Evolutionary conservation across 1,284 basidiomycete species (phyloP).

Genomic region (Leccinum angustisporum): DNA sequence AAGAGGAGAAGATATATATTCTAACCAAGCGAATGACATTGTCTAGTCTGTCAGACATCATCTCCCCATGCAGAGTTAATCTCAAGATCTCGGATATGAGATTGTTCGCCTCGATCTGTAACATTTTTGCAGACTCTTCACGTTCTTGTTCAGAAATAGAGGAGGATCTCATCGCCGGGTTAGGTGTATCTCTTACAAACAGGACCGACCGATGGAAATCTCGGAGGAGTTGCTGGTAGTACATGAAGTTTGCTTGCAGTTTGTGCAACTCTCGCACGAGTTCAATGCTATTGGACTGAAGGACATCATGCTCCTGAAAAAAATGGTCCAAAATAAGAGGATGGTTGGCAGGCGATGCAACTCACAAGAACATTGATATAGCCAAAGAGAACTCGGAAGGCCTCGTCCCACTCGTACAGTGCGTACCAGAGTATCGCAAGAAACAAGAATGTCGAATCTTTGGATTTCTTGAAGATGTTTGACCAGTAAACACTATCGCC

Average conservation of each 20-base stretch:
- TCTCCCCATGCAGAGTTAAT: constrained; percentile 40
- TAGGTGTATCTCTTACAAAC: constrained; percentile 46
- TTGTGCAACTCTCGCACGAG: constrained; percentile 50
- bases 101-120: constrained; percentile 44
- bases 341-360: neutral
- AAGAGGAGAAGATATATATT: neutral
- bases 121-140: constrained; percentile 27
- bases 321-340: neutral
- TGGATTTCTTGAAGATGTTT: constrained; percentile 44
- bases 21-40: constrained; percentile 49
- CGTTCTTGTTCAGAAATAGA: constrained; percentile 17
- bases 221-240: constrained; percentile 49
- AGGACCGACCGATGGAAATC: constrained; percentile 50
- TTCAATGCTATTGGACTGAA: constrained; percentile 37
- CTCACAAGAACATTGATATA: constrained; percentile 48
- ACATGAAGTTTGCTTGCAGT: constrained; percentile 51
- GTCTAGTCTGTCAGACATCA: constrained; percentile 46
- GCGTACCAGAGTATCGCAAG: constrained; percentile 56
- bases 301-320: constrained; percentile 44
- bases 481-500: constrained; percentile 52
- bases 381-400: constrained; percentile 46
- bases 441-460: constrained; percentile 55
- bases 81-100: constrained; percentile 49
- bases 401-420: constrained; percentile 58
- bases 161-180: constrained; percentile 41